These are phyloP conservation scores for Pouteria glomerata DNA, from an alignment of 148 eudicot species.

Conservation along the genomic window DNA sequence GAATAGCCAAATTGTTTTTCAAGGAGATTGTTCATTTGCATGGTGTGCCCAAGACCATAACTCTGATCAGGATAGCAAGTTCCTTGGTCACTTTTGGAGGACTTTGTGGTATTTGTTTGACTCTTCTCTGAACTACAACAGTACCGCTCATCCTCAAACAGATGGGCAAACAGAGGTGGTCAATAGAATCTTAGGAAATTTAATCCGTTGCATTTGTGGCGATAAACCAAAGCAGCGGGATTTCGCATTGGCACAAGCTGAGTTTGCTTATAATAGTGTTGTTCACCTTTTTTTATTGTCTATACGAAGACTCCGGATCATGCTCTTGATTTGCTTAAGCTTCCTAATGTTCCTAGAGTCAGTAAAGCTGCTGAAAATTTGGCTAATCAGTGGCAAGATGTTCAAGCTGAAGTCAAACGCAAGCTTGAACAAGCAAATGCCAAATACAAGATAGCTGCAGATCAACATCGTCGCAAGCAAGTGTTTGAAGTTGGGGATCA, in stretches of 20 bases:
- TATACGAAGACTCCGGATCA: background rate
- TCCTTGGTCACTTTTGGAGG: background rate
- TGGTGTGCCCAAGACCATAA: background rate
- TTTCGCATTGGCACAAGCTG: background rate
- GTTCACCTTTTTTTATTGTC: background rate
- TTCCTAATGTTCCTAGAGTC: background rate
- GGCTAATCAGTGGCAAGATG: background rate
- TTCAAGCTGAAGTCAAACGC: background rate
- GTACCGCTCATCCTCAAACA: background rate
- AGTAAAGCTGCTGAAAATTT: background rate
- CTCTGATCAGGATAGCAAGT: background rate
- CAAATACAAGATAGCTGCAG: background rate
- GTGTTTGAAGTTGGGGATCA: background rate
- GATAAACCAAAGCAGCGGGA: background rate
- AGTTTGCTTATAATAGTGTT: no score
- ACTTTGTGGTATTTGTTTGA: background rate
- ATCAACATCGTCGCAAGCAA: background rate
- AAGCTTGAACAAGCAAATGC: background rate
- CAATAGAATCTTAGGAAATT: background rate
- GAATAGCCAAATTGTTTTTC: background rate
- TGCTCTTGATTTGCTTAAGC: background rate
- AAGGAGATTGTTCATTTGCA: background rate
- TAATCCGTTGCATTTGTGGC: background rate
- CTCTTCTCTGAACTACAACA: background rate
- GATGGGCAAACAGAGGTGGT: background rate